Evolutionary conservation across 768 basidiomycete genomes (phyloP).

Genomic region (Phylloporus arenicola): DNA sequence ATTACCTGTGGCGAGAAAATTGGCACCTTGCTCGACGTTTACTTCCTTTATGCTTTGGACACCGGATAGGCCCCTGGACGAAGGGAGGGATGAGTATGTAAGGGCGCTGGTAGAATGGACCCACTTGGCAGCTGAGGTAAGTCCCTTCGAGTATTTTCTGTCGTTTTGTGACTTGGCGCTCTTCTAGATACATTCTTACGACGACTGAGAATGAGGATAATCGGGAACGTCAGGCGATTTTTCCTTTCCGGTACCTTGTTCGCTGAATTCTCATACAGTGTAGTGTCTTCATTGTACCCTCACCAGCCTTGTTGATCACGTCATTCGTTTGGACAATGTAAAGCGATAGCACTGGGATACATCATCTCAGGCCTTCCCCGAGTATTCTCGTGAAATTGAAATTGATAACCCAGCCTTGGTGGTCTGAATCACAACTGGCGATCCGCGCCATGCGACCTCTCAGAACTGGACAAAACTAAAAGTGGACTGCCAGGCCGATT

Average conservation of each 20-base stretch:
- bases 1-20: conserved; percentile 23
- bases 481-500: conserved; percentile 1
- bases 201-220: conserved; percentile 8
- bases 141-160: conserved; percentile 8
- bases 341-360: not conserved
- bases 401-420: not conserved
- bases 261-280: not conserved
- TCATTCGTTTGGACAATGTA: not conserved
- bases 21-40: conserved; percentile 53
- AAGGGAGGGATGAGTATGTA: conserved; percentile 65
- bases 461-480: not conserved
- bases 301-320: too few species aligned
- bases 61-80: conserved; percentile 65
- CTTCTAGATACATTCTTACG: conserved; percentile 24
- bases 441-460: not conserved
- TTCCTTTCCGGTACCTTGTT: not conserved
- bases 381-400: not conserved
- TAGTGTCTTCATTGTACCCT: not conserved
- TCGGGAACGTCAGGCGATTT: not conserved
- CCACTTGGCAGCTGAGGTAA: conserved; percentile 55
- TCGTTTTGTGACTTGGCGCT: not conserved
- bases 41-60: conserved; percentile 71
- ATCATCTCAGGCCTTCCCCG: not conserved
- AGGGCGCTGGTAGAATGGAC: conserved; percentile 71
- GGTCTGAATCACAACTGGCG: not conserved